Conservation (phyloP, 2,329 filamentous ascomycete species). For the Hypoxylon sp. region DNA sequence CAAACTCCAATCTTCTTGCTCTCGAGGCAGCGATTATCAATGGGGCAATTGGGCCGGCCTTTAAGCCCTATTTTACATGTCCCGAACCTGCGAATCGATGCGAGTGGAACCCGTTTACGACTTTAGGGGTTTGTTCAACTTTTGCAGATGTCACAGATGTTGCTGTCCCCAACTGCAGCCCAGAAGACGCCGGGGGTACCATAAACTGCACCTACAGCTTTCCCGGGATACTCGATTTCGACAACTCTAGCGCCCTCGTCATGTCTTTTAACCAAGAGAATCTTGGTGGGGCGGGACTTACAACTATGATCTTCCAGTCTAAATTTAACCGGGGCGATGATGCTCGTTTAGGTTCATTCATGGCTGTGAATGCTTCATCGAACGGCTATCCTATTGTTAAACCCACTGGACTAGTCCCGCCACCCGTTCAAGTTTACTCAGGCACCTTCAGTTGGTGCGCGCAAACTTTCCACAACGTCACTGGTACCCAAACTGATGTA, state of each 20-base stretch:
- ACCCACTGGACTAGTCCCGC: constrained; percentile 5
- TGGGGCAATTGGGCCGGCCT: constrained; percentile 23
- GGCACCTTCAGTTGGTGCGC: constrained; percentile 36
- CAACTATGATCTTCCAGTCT: constrained; percentile 35
- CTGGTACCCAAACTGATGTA: constrained; percentile 27
- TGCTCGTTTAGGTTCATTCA: constrained; percentile 29
- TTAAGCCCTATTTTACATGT: constrained; percentile 34
- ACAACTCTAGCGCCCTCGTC: constrained; percentile 3
- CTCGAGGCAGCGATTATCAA: constrained; percentile 35
- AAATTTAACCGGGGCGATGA: constrained; percentile 1
- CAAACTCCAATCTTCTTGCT: constrained; percentile 30
- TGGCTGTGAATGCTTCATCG: constrained; percentile 27
- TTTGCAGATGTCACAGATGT: constrained; percentile 29
- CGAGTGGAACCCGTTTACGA: constrained; percentile 32
- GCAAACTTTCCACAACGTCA: constrained; percentile 25
- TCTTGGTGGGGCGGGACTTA: neutral
- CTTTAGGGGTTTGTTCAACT: constrained; percentile 35
- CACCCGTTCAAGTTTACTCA: constrained; percentile 30
- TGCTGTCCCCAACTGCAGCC: constrained; percentile 6
- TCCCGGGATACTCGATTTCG: constrained; percentile 18
- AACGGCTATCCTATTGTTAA: constrained; percentile 4
- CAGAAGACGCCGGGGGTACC: neutral
- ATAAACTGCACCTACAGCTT: constrained; percentile 37
- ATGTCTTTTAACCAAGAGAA: constrained; percentile 28
- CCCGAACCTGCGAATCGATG: constrained; percentile 33